Percentiles rank a stretch among this genome's conserved stretches.
Evolutionary conservation across 2,329 filamentous ascomycete species (phyloP).

Genomic region (Gremmenia infestans): DNA sequence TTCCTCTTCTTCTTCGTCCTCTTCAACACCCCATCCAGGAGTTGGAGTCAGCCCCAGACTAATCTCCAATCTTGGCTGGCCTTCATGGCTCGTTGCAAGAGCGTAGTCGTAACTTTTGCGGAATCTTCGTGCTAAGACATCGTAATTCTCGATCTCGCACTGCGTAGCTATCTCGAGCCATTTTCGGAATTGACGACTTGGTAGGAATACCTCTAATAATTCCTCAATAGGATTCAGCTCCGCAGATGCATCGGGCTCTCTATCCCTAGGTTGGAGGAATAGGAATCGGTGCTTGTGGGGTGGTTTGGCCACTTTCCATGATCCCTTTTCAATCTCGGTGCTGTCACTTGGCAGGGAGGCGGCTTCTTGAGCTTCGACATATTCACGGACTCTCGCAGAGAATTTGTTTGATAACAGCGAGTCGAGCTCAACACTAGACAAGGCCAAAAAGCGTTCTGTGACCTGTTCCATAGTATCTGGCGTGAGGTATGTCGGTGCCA

Average conservation of each 20-base stretch:
- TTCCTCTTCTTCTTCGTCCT: constrained; percentile 47
- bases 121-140: constrained; percentile 82
- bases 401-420: constrained; percentile 78
- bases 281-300: constrained; percentile 95
- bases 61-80: constrained; percentile 75
- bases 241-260: constrained; percentile 31
- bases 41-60: constrained; percentile 85
- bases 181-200: constrained; percentile 79
- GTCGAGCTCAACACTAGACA: constrained; percentile 78
- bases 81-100: constrained; percentile 78
- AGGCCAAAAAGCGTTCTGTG: constrained; percentile 71
- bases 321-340: constrained; percentile 50
- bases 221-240: constrained; percentile 63
- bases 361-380: constrained; percentile 63
- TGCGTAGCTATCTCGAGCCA: constrained; percentile 85
- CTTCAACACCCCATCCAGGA: constrained; percentile 74
- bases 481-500: constrained; percentile 84
- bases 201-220: constrained; percentile 75
- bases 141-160: constrained; percentile 65
- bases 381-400: constrained; percentile 61
- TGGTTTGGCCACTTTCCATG: constrained; percentile 75
- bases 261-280: constrained; percentile 58
- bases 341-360: constrained; percentile 41
- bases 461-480: constrained; percentile 86
- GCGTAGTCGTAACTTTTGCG: constrained; percentile 86